Evolutionary conservation across 257 asterid genomes (phyloP), one percentile per base, ranked within the genome.

Genomic region (Primulina eburnea): DNA sequence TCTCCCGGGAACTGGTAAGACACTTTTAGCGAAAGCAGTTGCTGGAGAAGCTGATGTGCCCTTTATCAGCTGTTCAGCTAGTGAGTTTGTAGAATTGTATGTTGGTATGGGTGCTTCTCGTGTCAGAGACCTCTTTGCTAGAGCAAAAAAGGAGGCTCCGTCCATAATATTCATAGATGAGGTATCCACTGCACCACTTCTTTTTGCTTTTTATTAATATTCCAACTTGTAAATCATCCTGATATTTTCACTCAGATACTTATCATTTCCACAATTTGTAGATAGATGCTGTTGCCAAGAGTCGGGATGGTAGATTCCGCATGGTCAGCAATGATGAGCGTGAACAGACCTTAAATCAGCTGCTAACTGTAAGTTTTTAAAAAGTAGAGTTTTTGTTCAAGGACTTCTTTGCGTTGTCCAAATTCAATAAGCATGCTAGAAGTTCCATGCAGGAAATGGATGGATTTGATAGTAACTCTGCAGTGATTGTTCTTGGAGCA

Each of bases 41-140:
- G 97, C 99, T 40, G 99, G 99, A 56, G 99, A 93, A 83, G 97
- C 99, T 72, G 96, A 90, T 69, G 97, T 93, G 68, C 97, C 99
- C 37, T 93, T 93, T 84, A 85, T 93, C 73, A 93, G 99, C 87
- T 93, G 99, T 85, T 93, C 97, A 37, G 99, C 97, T 16, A 93
- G 99, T 62, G 99, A 94, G 85, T 94, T 94, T 81, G 99, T 94
- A 14, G 99, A 94, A 80, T 81, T 94, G 73, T 94, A 89, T 81
- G 99, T 94, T 64, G 99, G 99, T 18, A 91, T 94, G 98, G 99
- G 99, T 69, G 98, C 99, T 71, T 94, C 98, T 68, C 99, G 98
- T 76, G 99, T 94, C 65, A 85, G 99, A 80, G 97, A 91, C 83
- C 97, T 94, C 72, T 94, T 94, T 82, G 95, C 97, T 35, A 90